Evolutionary conservation across 495 filamentous ascomycete species (phyloP).

Genomic region (Amphirosellinia nigrospora): DNA sequence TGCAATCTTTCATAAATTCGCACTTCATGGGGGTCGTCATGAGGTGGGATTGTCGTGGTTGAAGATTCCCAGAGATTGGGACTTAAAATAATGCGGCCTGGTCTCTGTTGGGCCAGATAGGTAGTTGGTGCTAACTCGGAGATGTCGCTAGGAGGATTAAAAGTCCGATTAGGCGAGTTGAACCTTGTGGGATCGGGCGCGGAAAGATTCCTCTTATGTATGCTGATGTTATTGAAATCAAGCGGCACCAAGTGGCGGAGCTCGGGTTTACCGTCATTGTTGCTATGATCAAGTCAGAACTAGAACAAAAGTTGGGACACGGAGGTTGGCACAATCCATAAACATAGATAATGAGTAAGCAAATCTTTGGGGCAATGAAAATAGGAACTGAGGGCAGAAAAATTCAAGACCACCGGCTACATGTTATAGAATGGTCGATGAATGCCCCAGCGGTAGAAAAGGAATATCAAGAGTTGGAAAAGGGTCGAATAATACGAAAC

Average conservation of each 20-base stretch:
- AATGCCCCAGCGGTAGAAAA: neutral
- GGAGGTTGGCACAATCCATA: neutral
- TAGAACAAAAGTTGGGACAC: neutral
- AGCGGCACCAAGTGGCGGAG: conserved; percentile 32
- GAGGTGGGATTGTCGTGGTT: neutral
- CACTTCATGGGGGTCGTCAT: neutral
- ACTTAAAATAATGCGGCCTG: conserved; percentile 10
- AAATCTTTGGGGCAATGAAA: neutral
- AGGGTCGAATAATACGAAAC: neutral
- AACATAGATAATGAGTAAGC: neutral
- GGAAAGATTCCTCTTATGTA: conserved; percentile 31
- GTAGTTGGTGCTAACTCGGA: neutral
- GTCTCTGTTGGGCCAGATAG: conserved; percentile 16
- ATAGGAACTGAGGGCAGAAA: neutral
- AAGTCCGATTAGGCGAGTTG: neutral
- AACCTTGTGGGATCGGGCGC: conserved; percentile 17
- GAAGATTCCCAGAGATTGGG: neutral
- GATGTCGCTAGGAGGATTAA: conserved; percentile 14
- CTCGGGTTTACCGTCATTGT: neutral
- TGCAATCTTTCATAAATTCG: conserved; percentile 52
- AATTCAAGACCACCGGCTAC: neutral
- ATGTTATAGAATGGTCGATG: neutral
- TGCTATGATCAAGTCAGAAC: conserved; percentile 11
- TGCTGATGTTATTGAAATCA: neutral
- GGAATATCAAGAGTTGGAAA: neutral